Conservation (phyloP, 305 asterid genomes). For the Fraxinus greggii region DNA sequence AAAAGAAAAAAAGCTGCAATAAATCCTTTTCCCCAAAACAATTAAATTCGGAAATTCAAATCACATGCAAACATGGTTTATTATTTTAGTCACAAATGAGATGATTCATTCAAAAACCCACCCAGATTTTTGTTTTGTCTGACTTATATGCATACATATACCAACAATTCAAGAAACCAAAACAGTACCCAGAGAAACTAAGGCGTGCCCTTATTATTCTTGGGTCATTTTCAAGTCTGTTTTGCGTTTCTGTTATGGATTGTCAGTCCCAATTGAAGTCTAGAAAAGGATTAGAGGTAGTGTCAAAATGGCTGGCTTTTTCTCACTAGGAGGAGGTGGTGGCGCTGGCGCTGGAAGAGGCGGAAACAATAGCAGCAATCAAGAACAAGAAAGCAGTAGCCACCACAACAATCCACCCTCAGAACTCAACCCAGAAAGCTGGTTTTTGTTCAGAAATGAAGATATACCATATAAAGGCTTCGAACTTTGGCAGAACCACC, state of each 20-base stretch:
- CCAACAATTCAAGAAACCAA: slow-evolving; percentile 38
- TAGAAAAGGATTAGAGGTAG: slow-evolving; percentile 18
- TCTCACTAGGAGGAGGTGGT: slow-evolving; percentile 64
- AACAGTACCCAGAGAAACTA: slow-evolving; percentile 26
- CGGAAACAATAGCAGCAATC: slow-evolving; percentile 25
- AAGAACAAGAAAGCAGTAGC: slow-evolving; percentile 36
- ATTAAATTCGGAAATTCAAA: not conserved
- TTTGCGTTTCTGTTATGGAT: slow-evolving; percentile 57
- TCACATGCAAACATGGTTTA: slow-evolving; percentile 25
- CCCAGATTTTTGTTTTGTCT: slow-evolving; percentile 37
- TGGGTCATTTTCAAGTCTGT: slow-evolving; percentile 34
- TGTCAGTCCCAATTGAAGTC: slow-evolving; percentile 40
- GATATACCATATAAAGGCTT: slow-evolving; percentile 55
- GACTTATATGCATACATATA: slow-evolving; percentile 11
- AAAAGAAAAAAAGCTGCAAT: slow-evolving; percentile 34
- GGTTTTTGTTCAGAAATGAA: slow-evolving; percentile 68
- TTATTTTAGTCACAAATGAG: not conserved
- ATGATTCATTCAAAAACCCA: slow-evolving; percentile 17
- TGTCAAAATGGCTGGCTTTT: slow-evolving; percentile 77
- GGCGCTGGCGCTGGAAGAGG: slow-evolving; percentile 23
- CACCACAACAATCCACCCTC: slow-evolving; percentile 34
- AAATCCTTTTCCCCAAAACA: not conserved
- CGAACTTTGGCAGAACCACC: slow-evolving; percentile 62
- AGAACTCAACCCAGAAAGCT: slow-evolving; percentile 66
- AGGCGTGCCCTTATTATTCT: slow-evolving; percentile 29